Conservation (phyloP, 176 grass and related monocot species). For the Aegilops bicornis region DNA sequence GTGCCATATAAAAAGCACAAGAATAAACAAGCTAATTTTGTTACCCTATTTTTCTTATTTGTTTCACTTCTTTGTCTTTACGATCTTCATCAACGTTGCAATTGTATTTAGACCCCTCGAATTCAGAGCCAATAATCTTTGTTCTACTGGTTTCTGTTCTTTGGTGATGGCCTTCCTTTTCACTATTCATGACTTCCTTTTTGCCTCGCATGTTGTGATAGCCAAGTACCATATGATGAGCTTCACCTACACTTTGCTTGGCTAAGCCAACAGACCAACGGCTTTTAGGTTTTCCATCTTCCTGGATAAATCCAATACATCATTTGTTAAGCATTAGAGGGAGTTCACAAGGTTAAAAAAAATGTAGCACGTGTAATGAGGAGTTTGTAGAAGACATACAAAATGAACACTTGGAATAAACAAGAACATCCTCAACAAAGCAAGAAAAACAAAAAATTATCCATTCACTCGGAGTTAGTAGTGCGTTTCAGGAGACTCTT, state of each 20-base stretch:
- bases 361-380: not conserved
- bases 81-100: constrained; percentile 46
- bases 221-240: not conserved
- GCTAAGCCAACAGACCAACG: not conserved
- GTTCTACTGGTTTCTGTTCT: constrained; percentile 55
- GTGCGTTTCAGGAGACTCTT: not conserved
- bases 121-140: constrained; percentile 70
- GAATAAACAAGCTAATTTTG: not conserved
- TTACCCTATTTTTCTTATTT: constrained; percentile 48
- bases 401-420: not conserved
- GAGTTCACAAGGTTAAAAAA: not conserved
- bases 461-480: not conserved
- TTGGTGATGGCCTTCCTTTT: constrained; percentile 65
- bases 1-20: not conserved
- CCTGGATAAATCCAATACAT: not conserved
- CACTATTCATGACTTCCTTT: constrained; percentile 38
- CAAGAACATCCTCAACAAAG: not conserved
- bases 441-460: not conserved
- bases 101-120: constrained; percentile 75
- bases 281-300: not conserved
- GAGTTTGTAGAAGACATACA: not conserved
- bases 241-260: not conserved
- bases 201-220: not conserved
- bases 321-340: not conserved
- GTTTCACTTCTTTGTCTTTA: constrained; percentile 46